These are phyloP conservation scores for Candida coquimbonensis DNA, from an alignment of 805 yeast species.

Conservation along the genomic window DNA sequence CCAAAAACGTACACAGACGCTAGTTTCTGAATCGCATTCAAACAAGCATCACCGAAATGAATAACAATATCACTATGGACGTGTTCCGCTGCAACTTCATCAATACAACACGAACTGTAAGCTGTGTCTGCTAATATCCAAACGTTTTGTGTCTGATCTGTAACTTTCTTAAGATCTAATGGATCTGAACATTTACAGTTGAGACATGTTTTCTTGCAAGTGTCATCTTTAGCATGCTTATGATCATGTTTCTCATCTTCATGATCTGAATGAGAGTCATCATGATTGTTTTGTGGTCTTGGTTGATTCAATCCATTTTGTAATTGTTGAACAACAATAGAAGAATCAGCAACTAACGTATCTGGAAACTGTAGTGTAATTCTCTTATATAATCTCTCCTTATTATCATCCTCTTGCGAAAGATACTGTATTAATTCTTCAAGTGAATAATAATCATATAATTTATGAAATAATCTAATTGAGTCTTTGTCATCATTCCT, in stretches of 20 bases:
- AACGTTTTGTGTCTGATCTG: conserved; percentile 30
- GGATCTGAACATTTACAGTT: conserved; percentile 23
- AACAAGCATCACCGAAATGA: conserved; percentile 93
- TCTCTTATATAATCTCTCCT: conserved; percentile 30
- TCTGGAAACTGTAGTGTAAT: conserved; percentile 93
- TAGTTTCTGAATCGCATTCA: conserved; percentile 68
- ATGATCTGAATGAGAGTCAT: background rate
- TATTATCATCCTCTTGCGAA: conserved; percentile 23
- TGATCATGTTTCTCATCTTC: conserved; percentile 1
- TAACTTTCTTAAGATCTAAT: background rate
- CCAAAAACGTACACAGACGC: conserved; percentile 80
- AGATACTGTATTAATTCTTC: conserved; percentile 39
- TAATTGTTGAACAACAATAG: conserved; percentile 53
- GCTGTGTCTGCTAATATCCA: conserved; percentile 95
- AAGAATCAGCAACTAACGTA: conserved; percentile 65
- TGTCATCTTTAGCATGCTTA: conserved; percentile 3
- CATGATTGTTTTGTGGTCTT: conserved; percentile 2
- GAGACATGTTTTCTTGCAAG: conserved; percentile 16
- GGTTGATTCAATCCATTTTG: conserved; percentile 27
- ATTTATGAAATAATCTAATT: conserved; percentile 6
- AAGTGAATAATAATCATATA: conserved; percentile 50
- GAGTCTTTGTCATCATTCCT: conserved; percentile 17
- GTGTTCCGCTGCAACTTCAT: conserved; percentile 95
- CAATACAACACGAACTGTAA: conserved; percentile 91
- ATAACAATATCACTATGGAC: conserved; percentile 77